Evolutionary conservation across 148 eudicot species (phyloP).

Genomic region (Rhododendron mucronatum): DNA sequence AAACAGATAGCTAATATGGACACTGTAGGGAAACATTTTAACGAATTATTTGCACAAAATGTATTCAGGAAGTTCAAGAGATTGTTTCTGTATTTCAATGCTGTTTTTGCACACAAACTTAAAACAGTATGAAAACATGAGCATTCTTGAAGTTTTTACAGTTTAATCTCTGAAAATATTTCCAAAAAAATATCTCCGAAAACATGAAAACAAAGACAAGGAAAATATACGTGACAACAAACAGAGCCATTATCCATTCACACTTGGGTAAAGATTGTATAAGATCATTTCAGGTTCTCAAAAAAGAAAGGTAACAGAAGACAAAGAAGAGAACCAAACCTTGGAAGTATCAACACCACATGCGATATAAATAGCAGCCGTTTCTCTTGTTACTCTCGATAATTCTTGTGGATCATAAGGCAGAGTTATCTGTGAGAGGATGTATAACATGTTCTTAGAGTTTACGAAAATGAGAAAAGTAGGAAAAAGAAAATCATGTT

Average conservation of each 20-base stretch:
- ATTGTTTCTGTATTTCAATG: background rate
- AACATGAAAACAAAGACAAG: background rate
- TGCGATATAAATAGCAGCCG: conserved; percentile 92
- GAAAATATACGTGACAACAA: background rate
- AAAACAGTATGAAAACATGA: background rate
- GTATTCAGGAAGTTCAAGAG: background rate
- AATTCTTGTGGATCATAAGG: conserved; percentile 79
- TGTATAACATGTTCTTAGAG: background rate
- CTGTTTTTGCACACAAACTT: background rate
- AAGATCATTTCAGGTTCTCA: conserved; percentile 8
- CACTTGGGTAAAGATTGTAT: background rate
- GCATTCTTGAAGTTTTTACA: background rate
- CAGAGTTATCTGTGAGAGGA: conserved; percentile 68
- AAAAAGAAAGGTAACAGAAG: background rate
- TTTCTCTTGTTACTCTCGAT: conserved; percentile 76
- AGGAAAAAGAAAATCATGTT: conserved; percentile 1
- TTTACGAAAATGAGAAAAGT: background rate
- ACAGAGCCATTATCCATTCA: background rate
- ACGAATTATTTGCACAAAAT: background rate
- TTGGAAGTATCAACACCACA: conserved; percentile 88
- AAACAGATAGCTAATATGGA: background rate
- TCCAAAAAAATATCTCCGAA: background rate
- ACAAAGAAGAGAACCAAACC: conserved; percentile 34
- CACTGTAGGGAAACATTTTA: background rate
- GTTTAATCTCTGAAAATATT: background rate